Evolutionary conservation across 352 stramenopile species (phyloP), one percentile per base, ranked within the genome.

Genomic region (Phytophthora constricta): DNA sequence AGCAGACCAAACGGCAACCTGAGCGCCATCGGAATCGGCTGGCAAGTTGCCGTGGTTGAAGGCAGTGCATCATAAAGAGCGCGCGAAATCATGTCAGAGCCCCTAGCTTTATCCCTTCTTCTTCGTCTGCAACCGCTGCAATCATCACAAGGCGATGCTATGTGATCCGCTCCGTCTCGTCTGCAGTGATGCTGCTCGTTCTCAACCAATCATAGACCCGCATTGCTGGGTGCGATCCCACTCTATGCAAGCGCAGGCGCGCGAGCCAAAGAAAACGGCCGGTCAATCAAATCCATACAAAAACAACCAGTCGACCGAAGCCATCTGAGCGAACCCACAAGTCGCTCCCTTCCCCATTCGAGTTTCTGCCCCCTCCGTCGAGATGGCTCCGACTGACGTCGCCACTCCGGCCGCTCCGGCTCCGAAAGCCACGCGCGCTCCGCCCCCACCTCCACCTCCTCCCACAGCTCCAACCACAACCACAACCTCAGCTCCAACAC

Each of bases 271-370:
- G 47, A 26, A 56, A 58, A 26, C 23, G 26, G 49, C 13, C 58
- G 55, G 56, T 28, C 52, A 68, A 54, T 51, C 8, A 27, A 3
- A 14, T 7, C 13, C n/a, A 65, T 51, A 69, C 31, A 13, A 11
- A 37, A 37, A 37, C 31, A 11, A 37, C 62, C 45, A 63, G 22
- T 20, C 17, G 16, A 55, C 26, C 31, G 31, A 37, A 37, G 7
- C 31, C 31, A 37, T 37, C 13, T 37, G 7, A 27, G 37, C 63
- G 63, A 66, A 62, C 52, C 65, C 65, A 72, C 65, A 19, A 25
- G 28, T n/a, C 25, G 56, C 20, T 46, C 46, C 20, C n/a, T n/a
- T n/a, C n/a, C n/a, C 65, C 66, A 74, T 74, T 74, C 57, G 7
- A 11, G 31, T 11, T 37, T 58, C 37, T 17, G 19, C 33, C n/a